Evolutionary conservation across 2,329 filamentous ascomycete genomes (phyloP).

Genomic region (Didymella pomorum): DNA sequence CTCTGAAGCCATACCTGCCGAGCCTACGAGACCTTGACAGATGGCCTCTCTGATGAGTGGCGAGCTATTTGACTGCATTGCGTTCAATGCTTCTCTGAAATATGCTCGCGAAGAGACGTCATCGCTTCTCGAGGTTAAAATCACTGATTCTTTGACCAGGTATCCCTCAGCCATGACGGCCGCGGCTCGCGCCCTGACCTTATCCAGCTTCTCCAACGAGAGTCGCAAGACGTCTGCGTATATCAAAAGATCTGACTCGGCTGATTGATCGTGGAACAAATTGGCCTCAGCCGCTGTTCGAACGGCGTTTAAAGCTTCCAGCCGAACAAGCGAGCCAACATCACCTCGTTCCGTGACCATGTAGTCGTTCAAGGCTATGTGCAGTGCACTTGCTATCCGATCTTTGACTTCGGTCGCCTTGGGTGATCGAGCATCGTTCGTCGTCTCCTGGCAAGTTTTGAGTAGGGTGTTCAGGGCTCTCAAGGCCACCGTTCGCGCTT

Average conservation of each 20-base stretch:
- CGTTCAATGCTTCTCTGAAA: slow-evolving; percentile 62
- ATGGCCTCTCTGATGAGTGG: slow-evolving; percentile 53
- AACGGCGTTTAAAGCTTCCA: slow-evolving; percentile 77
- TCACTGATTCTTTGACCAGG: slow-evolving; percentile 19
- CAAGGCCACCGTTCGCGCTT: slow-evolving; percentile 56
- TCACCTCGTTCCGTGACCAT: slow-evolving; percentile 90
- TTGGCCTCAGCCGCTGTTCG: slow-evolving; percentile 53
- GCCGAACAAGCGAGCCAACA: slow-evolving; percentile 83
- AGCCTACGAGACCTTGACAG: slow-evolving; percentile 73
- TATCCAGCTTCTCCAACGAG: slow-evolving; percentile 88
- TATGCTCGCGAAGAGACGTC: slow-evolving; percentile 67
- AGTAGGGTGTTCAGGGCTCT: slow-evolving; percentile 51
- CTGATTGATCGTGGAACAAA: slow-evolving; percentile 25
- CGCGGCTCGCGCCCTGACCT: slow-evolving; percentile 66
- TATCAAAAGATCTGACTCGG: slow-evolving; percentile 30
- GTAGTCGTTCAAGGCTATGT: slow-evolving; percentile 78
- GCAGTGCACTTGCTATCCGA: slow-evolving; percentile 42
- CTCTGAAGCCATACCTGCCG: slow-evolving; percentile 80
- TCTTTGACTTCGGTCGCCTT: slow-evolving; percentile 27
- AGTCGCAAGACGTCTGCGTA: slow-evolving; percentile 66
- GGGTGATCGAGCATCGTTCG: background rate
- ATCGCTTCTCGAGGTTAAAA: slow-evolving; percentile 20
- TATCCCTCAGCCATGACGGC: slow-evolving; percentile 22
- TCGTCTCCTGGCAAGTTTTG: slow-evolving; percentile 17
- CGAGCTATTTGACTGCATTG: slow-evolving; percentile 24